Conservation (phyloP, 2,329 filamentous ascomycete genomes). For the Mycosphaerella arachidis region DNA sequence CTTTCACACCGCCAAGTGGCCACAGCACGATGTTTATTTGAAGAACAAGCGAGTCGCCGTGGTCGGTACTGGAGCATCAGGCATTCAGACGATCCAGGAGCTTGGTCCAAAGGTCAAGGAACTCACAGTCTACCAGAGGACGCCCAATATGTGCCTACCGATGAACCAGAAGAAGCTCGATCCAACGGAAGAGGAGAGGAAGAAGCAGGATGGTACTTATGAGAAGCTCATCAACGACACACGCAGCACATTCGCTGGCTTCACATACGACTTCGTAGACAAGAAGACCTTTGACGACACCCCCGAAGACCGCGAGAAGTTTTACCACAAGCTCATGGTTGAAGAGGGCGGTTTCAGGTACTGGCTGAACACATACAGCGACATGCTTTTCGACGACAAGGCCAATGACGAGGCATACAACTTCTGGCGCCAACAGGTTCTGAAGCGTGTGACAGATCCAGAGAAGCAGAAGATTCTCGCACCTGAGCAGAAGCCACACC, state of each 20-base stretch:
- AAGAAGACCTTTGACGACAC: constrained; percentile 45
- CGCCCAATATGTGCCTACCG: constrained; percentile 60
- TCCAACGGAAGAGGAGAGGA: constrained; percentile 49
- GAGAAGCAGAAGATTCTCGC: constrained; percentile 49
- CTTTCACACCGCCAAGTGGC: constrained; percentile 53
- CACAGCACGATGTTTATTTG: constrained; percentile 48
- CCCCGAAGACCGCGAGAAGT: constrained; percentile 45
- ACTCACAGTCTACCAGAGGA: constrained; percentile 46
- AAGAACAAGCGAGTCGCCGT: constrained; percentile 56
- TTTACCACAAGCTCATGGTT: constrained; percentile 29
- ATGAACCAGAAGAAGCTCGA: constrained; percentile 48
- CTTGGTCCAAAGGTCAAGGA: constrained; percentile 51
- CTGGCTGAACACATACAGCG: constrained; percentile 37
- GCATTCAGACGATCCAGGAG: constrained; percentile 60
- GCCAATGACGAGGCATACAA: constrained; percentile 38
- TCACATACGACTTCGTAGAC: constrained; percentile 54
- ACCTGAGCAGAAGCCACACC: constrained; percentile 50
- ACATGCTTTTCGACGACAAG: constrained; percentile 34
- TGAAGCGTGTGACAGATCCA: constrained; percentile 49
- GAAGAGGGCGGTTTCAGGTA: constrained; percentile 41
- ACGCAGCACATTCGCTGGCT: constrained; percentile 48
- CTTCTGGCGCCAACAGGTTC: constrained; percentile 38
- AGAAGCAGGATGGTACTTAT: constrained; percentile 39
- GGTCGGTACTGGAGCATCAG: constrained; percentile 61
- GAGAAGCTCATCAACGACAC: constrained; percentile 26